phyloP scores from a whole-genome alignment of 2,329 filamentous ascomycete genomes.

The Lasiodiplodia citricola region DNA sequence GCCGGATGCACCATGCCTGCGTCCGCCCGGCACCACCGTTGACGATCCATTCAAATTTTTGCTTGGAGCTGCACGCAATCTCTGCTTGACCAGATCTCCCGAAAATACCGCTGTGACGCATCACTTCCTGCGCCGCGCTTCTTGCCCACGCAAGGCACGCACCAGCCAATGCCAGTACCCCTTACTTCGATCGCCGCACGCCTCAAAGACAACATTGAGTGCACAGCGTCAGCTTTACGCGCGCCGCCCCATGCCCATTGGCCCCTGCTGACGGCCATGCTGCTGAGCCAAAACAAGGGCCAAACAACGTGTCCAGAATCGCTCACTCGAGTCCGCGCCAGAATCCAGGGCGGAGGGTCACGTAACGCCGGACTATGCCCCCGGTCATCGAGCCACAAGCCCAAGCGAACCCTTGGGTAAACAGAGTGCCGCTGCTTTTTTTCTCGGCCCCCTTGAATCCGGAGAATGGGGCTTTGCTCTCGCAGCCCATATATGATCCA shows the following conservation, averaged over 20 bases:
- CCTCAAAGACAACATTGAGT: conserved; percentile 25
- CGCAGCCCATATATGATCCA: conserved; percentile 26
- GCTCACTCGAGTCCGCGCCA: conserved; percentile 12
- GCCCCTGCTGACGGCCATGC: conserved; percentile 10
- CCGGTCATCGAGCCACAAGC: conserved; percentile 24
- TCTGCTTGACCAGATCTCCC: conserved; percentile 13
- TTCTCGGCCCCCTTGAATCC: conserved; percentile 27
- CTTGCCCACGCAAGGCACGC: conserved; percentile 25
- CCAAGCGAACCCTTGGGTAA: conserved; percentile 23
- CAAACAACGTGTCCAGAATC: conserved; percentile 25
- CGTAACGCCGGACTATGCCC: conserved; percentile 22
- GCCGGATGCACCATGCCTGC: conserved; percentile 24
- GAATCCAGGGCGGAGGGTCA: conserved; percentile 25
- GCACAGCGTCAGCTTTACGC: conserved; percentile 27
- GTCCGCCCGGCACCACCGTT: conserved; percentile 26
- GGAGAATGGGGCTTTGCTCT: conserved; percentile 17
- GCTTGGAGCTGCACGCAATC: conserved; percentile 18
- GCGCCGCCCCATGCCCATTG: conserved; percentile 20
- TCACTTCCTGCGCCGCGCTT: conserved; percentile 23
- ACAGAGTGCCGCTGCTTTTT: conserved; percentile 15
- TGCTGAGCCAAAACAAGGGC: conserved; percentile 24
- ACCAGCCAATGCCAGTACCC: conserved; percentile 23
- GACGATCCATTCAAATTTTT: conserved; percentile 18
- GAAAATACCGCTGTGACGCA: conserved; percentile 23
- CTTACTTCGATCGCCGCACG: conserved; percentile 28